Evolutionary conservation across 2,329 filamentous ascomycete genomes (phyloP).

Genomic region (Xylariaceae sp.): DNA sequence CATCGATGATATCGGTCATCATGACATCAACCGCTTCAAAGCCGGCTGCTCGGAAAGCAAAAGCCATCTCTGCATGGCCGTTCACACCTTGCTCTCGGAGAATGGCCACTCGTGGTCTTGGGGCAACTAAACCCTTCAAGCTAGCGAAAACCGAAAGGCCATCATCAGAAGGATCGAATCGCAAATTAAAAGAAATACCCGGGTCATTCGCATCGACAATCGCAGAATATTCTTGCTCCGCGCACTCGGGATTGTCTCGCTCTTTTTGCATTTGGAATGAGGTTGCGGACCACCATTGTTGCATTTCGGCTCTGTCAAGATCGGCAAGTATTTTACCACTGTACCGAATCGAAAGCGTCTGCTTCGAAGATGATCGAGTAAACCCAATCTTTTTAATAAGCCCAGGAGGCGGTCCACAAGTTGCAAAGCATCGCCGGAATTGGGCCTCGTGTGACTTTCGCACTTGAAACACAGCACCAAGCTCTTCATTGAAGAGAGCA

Average conservation of each 20-base stretch:
- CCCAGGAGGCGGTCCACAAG: slow-evolving; percentile 81
- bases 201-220: slow-evolving; percentile 79
- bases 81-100: slow-evolving; percentile 96
- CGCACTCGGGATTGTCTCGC: slow-evolving; percentile 85
- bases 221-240: slow-evolving; percentile 79
- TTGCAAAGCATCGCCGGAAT: slow-evolving; percentile 90
- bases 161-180: slow-evolving; percentile 78
- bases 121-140: slow-evolving; percentile 62
- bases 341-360: slow-evolving; percentile 78
- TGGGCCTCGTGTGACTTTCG: slow-evolving; percentile 81
- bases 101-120: slow-evolving; percentile 75
- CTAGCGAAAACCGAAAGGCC: slow-evolving; percentile 72
- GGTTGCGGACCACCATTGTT: slow-evolving; percentile 87
- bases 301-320: slow-evolving; percentile 73
- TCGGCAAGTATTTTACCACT: slow-evolving; percentile 71
- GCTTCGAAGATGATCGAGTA: slow-evolving; percentile 71
- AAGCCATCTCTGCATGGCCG: slow-evolving; percentile 94
- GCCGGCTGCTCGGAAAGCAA: slow-evolving; percentile 88
- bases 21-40: slow-evolving; percentile 93
- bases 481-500: slow-evolving; percentile 92
- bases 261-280: slow-evolving; percentile 91
- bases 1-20: slow-evolving; percentile 90
- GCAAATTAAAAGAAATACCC: slow-evolving; percentile 83
- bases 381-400: slow-evolving; percentile 85
- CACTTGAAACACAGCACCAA: slow-evolving; percentile 95